A percentile compares a stretch with the other conserved stretches of the same genome.
Conservation (phyloP, 495 filamentous ascomycete genomes). For the Acidomyces sp. region DNA sequence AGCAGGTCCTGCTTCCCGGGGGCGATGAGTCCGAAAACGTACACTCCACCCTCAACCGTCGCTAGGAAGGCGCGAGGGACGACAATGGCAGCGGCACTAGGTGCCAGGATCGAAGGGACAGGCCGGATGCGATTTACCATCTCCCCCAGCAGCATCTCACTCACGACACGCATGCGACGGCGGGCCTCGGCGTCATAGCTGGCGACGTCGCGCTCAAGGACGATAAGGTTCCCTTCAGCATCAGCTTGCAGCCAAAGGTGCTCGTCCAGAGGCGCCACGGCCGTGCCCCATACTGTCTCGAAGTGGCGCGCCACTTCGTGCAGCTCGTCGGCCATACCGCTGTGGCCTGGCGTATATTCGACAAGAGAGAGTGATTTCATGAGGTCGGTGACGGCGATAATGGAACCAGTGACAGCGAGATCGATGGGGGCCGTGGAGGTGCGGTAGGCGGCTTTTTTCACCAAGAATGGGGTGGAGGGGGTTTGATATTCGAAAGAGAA, state of each 20-base stretch:
- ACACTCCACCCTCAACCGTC: slow-evolving; percentile 86
- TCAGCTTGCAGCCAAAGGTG: slow-evolving; percentile 71
- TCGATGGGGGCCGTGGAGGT: slow-evolving; percentile 78
- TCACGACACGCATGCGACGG: slow-evolving; percentile 54
- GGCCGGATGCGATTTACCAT: slow-evolving; percentile 76
- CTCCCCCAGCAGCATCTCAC: slow-evolving; percentile 76
- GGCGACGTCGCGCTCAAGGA: slow-evolving; percentile 55
- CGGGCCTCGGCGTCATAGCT: slow-evolving; percentile 65
- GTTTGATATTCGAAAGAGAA: slow-evolving; percentile 31
- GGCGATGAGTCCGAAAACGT: slow-evolving; percentile 70
- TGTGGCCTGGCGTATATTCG: slow-evolving; percentile 38
- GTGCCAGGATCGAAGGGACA: slow-evolving; percentile 46
- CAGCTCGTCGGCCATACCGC: slow-evolving; percentile 37
- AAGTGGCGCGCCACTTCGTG: slow-evolving; percentile 68
- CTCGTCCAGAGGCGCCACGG: slow-evolving; percentile 54
- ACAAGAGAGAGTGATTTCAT: slow-evolving; percentile 86
- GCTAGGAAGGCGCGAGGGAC: slow-evolving; percentile 76
- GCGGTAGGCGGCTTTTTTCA: slow-evolving; percentile 58
- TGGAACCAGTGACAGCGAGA: slow-evolving; percentile 48
- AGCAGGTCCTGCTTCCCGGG: slow-evolving; percentile 60
- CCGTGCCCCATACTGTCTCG: slow-evolving; percentile 68
- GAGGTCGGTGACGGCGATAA: slow-evolving; percentile 76
- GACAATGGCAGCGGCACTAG: slow-evolving; percentile 47
- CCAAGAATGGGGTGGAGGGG: slow-evolving; percentile 32
- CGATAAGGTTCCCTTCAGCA: slow-evolving; percentile 71